Evolutionary conservation across 2,329 filamentous ascomycete genomes (phyloP).

Genomic region (Dissoconium aciculare): DNA sequence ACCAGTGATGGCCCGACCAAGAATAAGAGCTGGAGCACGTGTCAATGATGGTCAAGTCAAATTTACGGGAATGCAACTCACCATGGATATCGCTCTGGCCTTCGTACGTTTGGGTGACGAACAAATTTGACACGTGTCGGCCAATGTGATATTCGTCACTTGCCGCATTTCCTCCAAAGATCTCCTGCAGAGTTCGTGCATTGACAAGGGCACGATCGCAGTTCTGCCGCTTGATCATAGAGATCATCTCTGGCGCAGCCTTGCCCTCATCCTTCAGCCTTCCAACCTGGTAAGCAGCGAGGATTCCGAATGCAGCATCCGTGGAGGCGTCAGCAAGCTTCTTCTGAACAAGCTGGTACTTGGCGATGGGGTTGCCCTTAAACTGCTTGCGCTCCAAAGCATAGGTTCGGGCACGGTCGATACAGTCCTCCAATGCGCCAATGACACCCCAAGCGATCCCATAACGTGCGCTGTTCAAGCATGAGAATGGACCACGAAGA

Average conservation of each 20-base stretch:
- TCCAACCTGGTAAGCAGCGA: slow-evolving; percentile 81
- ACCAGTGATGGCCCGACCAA: slow-evolving; percentile 42
- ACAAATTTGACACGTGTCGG: slow-evolving; percentile 87
- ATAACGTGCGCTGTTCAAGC: slow-evolving; percentile 82
- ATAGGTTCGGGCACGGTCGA: slow-evolving; percentile 66
- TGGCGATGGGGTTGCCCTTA: slow-evolving; percentile 85
- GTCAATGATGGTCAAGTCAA: slow-evolving; percentile 9
- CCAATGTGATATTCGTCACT: slow-evolving; percentile 95
- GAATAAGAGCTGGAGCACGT: slow-evolving; percentile 30
- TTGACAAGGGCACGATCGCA: slow-evolving; percentile 78
- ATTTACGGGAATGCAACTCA: slow-evolving; percentile 35
- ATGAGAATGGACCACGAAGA: slow-evolving; percentile 76
- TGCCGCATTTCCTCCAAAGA: slow-evolving; percentile 96
- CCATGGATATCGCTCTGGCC: slow-evolving; percentile 96
- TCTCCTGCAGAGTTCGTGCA: slow-evolving; percentile 71
- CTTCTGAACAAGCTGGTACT: slow-evolving; percentile 95
- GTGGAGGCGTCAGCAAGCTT: slow-evolving; percentile 88
- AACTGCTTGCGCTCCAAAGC: slow-evolving; percentile 91
- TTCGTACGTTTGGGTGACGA: slow-evolving; percentile 96
- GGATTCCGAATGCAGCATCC: slow-evolving; percentile 79
- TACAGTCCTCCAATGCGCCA: slow-evolving; percentile 84
- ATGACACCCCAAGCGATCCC: slow-evolving; percentile 91
- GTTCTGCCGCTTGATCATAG: slow-evolving; percentile 93
- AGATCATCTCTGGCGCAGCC: slow-evolving; percentile 86
- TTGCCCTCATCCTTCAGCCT: slow-evolving; percentile 85